Conservation (phyloP, 306 rosid genomes). For the Hippophae rhamnoides region DNA sequence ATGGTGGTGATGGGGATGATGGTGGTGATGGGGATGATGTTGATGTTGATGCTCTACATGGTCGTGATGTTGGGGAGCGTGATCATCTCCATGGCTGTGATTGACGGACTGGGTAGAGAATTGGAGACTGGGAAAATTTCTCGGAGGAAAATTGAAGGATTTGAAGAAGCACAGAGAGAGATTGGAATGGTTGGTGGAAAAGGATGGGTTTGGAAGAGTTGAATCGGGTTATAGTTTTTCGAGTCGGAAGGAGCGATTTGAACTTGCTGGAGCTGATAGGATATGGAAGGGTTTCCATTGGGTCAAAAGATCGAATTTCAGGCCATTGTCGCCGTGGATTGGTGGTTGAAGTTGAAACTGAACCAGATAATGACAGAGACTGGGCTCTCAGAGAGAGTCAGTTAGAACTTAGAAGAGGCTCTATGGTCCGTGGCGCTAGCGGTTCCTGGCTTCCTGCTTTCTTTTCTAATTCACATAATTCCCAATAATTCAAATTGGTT, state of each 20-base stretch:
- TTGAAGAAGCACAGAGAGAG: neutral
- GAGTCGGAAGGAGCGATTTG: slow-evolving; percentile 24
- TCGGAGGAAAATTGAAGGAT: slow-evolving; percentile 15
- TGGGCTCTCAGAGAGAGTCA: no score
- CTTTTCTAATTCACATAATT: no score
- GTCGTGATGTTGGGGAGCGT: slow-evolving; percentile 6
- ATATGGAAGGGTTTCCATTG: slow-evolving; percentile 44
- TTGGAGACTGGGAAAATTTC: slow-evolving; percentile 24
- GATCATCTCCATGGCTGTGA: slow-evolving; percentile 2
- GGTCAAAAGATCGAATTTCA: neutral
- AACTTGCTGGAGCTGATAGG: slow-evolving; percentile 28
- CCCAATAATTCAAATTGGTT: no score
- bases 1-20: slow-evolving; percentile 27
- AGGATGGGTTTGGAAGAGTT: slow-evolving; percentile 23
- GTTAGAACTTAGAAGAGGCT: no score
- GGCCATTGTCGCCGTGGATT: neutral
- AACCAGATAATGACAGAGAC: no score
- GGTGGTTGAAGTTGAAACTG: no score
- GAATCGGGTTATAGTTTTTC: slow-evolving; percentile 12
- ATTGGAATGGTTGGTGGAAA: neutral
- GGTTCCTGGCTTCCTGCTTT: no score
- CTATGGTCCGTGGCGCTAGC: no score
- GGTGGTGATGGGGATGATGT: slow-evolving; percentile 3
- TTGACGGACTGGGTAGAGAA: slow-evolving; percentile 31
- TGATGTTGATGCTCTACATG: slow-evolving; percentile 5